Conservation (phyloP, 2,329 filamentous ascomycete species). For the Neofusicoccum laricinum region DNA sequence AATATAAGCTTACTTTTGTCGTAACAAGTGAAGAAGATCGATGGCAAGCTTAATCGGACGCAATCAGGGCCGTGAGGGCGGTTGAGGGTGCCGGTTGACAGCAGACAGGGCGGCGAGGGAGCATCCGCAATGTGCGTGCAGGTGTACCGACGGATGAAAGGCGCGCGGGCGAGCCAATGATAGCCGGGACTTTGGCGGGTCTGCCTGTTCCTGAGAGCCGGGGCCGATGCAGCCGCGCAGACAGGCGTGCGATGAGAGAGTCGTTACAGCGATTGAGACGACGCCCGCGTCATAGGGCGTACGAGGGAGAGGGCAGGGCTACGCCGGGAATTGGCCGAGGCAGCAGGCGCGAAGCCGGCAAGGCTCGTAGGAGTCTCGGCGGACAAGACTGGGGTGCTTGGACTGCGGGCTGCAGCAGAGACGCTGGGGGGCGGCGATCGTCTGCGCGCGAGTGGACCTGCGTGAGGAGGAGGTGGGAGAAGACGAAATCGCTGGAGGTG, state of each 20-base stretch:
- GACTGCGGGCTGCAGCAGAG: background rate
- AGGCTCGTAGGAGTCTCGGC: background rate
- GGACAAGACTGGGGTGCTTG: background rate
- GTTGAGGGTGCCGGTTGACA: background rate
- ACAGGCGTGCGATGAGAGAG: background rate
- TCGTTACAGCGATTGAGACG: slow-evolving; percentile 9
- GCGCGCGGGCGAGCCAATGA: background rate
- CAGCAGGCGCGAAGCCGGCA: background rate
- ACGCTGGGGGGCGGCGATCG: slow-evolving; percentile 8
- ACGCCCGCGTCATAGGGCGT: slow-evolving; percentile 16
- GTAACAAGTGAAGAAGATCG: background rate
- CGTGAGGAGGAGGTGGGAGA: slow-evolving; percentile 1
- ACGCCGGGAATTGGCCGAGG: slow-evolving; percentile 7
- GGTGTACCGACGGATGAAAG: background rate
- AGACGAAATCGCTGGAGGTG: background rate
- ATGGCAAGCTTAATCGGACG: background rate
- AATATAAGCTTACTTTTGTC: slow-evolving; percentile 12
- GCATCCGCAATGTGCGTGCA: background rate
- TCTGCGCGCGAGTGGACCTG: slow-evolving; percentile 12
- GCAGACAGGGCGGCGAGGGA: background rate
- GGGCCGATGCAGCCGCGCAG: background rate
- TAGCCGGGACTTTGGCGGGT: background rate
- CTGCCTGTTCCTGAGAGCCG: slow-evolving; percentile 7
- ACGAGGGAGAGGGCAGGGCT: slow-evolving; percentile 9
- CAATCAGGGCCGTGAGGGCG: background rate